A percentile compares a stretch with the other conserved stretches of the same genome.
phyloP scores from a whole-genome alignment of 208 protist species.

The Leishmania braziliensis region DNA sequence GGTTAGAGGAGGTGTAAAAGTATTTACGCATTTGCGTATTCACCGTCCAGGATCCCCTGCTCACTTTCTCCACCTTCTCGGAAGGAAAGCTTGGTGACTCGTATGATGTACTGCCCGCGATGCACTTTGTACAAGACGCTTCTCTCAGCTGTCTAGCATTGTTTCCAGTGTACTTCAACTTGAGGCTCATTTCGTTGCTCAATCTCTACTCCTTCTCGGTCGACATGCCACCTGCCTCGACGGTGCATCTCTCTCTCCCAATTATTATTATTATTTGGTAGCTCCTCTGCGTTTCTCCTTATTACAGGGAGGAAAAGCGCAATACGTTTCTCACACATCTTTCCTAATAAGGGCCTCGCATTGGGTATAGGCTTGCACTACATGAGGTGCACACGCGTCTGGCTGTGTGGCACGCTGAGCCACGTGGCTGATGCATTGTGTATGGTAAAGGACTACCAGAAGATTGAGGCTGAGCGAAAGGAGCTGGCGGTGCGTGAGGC shows the following conservation, averaged over 20 bases:
- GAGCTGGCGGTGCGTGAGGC: constrained; percentile 44
- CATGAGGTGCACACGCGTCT: constrained; percentile 43
- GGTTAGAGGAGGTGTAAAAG: background rate
- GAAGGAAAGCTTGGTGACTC: background rate
- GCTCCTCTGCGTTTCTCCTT: background rate
- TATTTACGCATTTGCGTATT: too few species aligned
- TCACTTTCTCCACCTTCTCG: background rate
- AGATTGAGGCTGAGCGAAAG: constrained; percentile 52
- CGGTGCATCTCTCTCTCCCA: too few species aligned
- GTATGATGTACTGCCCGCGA: background rate
- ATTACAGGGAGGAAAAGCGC: background rate
- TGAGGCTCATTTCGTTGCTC: background rate
- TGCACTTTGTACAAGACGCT: background rate
- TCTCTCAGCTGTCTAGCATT: background rate
- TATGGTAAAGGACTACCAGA: constrained; percentile 76
- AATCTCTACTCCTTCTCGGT: background rate
- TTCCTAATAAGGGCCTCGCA: background rate
- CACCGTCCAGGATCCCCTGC: too few species aligned
- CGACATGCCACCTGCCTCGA: too few species aligned
- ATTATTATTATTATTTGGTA: background rate
- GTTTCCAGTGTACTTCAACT: background rate
- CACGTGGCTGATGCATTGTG: constrained; percentile 33
- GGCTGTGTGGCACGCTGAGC: constrained; percentile 59
- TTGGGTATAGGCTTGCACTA: constrained; percentile 1
- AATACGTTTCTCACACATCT: background rate